Percentiles rank a stretch among this genome's conserved stretches.
These are phyloP conservation scores for Akebia trifoliata DNA, from an alignment of 164 flowering plant genomes.

Conservation along the genomic window DNA sequence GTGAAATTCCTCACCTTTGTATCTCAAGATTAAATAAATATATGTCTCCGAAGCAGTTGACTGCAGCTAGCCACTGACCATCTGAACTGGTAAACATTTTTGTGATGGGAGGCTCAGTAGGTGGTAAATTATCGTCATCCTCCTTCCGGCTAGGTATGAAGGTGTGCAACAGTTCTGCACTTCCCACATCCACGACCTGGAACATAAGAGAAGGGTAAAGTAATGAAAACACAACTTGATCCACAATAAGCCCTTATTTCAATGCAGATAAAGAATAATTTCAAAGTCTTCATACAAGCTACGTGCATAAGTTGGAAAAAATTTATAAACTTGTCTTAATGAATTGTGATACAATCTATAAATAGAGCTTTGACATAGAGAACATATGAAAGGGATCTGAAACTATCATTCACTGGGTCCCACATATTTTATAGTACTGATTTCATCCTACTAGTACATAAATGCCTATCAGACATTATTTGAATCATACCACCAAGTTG, in stretches of 20 bases:
- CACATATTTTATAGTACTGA: too few relatives aligned
- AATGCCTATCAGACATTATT: too few relatives aligned
- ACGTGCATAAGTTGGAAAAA: too few relatives aligned
- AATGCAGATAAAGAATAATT: not conserved
- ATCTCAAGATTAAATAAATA: constrained; percentile 78
- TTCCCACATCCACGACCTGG: constrained; percentile 66
- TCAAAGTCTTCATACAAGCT: not conserved
- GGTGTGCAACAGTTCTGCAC: constrained; percentile 40
- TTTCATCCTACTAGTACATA: too few relatives aligned
- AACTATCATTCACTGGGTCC: too few relatives aligned
- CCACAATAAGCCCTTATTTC: not conserved
- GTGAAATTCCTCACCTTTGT: constrained; percentile 45
- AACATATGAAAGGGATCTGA: too few relatives aligned
- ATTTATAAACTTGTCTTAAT: too few relatives aligned
- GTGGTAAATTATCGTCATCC: constrained; percentile 37
- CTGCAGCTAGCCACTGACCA: constrained; percentile 91
- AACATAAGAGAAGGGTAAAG: not conserved
- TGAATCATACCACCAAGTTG: too few relatives aligned
- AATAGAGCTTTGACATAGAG: too few relatives aligned
- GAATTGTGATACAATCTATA: too few relatives aligned
- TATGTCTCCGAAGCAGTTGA: constrained; percentile 88
- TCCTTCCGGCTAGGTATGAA: constrained; percentile 64
- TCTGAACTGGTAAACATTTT: constrained; percentile 72
- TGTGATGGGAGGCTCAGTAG: constrained; percentile 87
- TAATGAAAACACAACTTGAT: not conserved